Conservation (phyloP, 176 grass and related monocot genomes). For the Oryza rufipogon region DNA sequence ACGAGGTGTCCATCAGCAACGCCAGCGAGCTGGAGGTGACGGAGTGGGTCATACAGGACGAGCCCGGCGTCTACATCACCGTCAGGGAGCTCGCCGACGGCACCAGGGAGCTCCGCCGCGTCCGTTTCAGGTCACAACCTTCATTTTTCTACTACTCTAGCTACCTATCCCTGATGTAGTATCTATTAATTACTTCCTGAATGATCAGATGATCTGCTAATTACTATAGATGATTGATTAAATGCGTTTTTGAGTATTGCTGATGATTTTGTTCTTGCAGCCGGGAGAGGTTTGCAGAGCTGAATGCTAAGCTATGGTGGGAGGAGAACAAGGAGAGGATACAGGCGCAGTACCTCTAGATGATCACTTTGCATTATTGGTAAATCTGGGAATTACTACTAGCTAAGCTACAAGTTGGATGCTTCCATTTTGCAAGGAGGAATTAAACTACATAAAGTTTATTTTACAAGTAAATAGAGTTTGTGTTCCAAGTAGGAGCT, state of each 20-base stretch:
- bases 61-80: slow-evolving; percentile 82
- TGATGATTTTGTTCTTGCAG: slow-evolving; percentile 33
- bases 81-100: slow-evolving; percentile 72
- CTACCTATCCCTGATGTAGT: background rate
- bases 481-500: slow-evolving; percentile 33
- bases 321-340: slow-evolving; percentile 92
- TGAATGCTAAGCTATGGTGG: slow-evolving; percentile 83
- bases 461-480: slow-evolving; percentile 38
- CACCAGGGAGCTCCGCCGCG: slow-evolving; percentile 72
- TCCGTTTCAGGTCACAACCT: slow-evolving; percentile 65
- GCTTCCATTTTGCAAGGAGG: slow-evolving; percentile 21
- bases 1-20: slow-evolving; percentile 72
- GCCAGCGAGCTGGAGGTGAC: slow-evolving; percentile 76
- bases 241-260: background rate
- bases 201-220: background rate
- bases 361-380: background rate
- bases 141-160: background rate
- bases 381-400: background rate
- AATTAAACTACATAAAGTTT: slow-evolving; percentile 19
- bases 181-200: background rate
- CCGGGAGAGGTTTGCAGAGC: slow-evolving; percentile 76
- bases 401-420: background rate
- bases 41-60: slow-evolving; percentile 72
- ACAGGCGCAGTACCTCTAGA: slow-evolving; percentile 68
- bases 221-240: background rate